These are phyloP conservation scores for Sphagnum fallax DNA, from an alignment of 228 moss, liverwort and hornwort species.

Conservation along the genomic window DNA sequence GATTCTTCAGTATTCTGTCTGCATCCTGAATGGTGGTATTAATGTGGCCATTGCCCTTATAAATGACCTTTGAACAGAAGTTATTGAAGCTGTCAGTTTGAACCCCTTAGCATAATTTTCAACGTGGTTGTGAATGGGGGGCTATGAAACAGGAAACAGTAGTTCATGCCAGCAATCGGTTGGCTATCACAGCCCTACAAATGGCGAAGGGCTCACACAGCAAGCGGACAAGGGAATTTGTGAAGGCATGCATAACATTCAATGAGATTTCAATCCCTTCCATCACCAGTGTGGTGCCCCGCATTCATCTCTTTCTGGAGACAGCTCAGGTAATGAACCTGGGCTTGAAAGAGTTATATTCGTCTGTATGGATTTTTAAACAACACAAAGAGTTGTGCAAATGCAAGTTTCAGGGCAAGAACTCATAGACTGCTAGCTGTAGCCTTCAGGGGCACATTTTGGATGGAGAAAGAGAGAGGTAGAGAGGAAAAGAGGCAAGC, in stretches of 20 bases:
- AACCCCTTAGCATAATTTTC: too few species aligned
- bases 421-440: too few species aligned
- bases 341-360: too few species aligned
- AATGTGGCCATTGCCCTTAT: too few species aligned
- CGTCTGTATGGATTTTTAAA: too few species aligned
- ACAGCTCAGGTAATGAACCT: slow-evolving; percentile 75
- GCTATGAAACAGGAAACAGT: slow-evolving; percentile 64
- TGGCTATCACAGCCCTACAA: slow-evolving; percentile 68
- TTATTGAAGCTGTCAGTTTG: too few species aligned
- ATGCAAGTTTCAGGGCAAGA: too few species aligned
- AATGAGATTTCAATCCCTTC: slow-evolving; percentile 98
- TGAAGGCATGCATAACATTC: slow-evolving; percentile 90
- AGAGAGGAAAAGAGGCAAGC: background rate
- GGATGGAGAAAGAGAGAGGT: background rate
- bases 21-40: too few species aligned
- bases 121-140: too few species aligned
- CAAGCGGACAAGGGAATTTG: slow-evolving; percentile 76
- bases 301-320: slow-evolving; percentile 89
- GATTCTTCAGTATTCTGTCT: too few species aligned
- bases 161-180: slow-evolving; percentile 84
- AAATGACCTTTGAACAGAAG: too few species aligned
- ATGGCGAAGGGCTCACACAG: slow-evolving; percentile 54
- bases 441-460: background rate
- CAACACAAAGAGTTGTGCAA: too few species aligned
- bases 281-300: slow-evolving; percentile 73